Base-by-base conservation (phyloP, 441 rosid species). In the Metrosideros polymorpha region DNA sequence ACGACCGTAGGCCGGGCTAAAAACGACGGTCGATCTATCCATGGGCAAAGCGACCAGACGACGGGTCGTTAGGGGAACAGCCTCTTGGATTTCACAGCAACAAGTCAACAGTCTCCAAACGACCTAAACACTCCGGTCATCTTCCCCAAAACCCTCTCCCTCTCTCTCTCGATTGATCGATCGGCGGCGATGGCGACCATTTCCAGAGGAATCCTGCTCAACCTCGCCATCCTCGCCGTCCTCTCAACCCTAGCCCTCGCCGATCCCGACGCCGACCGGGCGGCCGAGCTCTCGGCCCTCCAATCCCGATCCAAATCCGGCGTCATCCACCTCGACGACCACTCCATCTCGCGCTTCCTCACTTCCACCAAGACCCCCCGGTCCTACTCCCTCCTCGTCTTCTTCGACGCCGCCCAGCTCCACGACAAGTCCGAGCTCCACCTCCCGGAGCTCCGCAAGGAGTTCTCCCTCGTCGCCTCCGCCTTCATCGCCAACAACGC, bases 371-470 rank as follows among this genome's bases (percentile, higher is more conserved):
- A 90, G 63, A 87, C 95, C 12, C 99, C 98, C 0, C 95, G 98
- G 7, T 94, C 97, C 24, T 96, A 95, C 93, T 89, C 94, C 1
- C 71, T 95, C 63, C 91, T 97, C 90, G 87, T 97, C 91, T 97
- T 95, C 96, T 97, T 97, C 91, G 99, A 97, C 86, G 98, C 99
- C 63, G 86, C 88, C 22, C 96, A 96, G 85, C 96, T 96, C 91
- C 97, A 95, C 86, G 94, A 93, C 90, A 96, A 96, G 89, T 3
- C 87, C 43, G 95, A 95, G 13, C 94, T 97, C 76, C 94, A 91
- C 86, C 88, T 87, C 63, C 35, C 61, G 32, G 47, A 61, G 22
- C 88, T 86, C 79, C 83, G 52, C 43, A 50, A 52, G 39, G 99
- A 97, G 82, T 96, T 95, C 93, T 87, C 91, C 84, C 85, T 97